A percentile compares a stretch with the other conserved stretches of the same genome.
These are phyloP conservation scores for Endotrypanum monterogeii DNA, from an alignment of 208 protist species.

Conservation along the genomic window DNA sequence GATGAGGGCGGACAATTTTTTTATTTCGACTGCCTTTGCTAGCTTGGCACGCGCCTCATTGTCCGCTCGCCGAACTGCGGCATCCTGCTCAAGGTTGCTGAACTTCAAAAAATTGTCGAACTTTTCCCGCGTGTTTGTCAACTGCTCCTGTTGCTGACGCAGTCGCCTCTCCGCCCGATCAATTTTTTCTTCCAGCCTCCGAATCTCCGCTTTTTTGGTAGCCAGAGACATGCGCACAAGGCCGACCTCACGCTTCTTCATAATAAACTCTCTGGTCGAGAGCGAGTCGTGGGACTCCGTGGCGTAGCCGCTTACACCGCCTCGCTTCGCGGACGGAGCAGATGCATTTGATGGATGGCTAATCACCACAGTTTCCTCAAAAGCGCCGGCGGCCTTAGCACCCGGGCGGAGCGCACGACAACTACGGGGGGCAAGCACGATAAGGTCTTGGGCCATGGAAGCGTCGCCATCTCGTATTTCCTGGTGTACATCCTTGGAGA, in stretches of 20 bases:
- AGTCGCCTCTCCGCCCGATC: constrained; percentile 90
- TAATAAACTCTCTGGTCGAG: constrained; percentile 89
- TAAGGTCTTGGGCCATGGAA: constrained; percentile 58
- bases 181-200: constrained; percentile 93
- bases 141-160: constrained; percentile 92
- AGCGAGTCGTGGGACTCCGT: constrained; percentile 21
- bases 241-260: constrained; percentile 95
- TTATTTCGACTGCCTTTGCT: constrained; percentile 95
- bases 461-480: constrained; percentile 70
- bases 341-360: neutral
- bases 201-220: constrained; percentile 93
- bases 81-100: constrained; percentile 95
- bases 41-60: constrained; percentile 90
- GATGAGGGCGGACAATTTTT: constrained; percentile 94
- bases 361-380: neutral
- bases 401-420: constrained; percentile 8
- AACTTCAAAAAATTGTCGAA: constrained; percentile 96
- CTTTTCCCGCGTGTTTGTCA: constrained; percentile 91
- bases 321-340: neutral
- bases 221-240: constrained; percentile 95
- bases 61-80: constrained; percentile 94
- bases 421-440: constrained; percentile 36
- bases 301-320: constrained; percentile 9
- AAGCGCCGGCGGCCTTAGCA: neutral
- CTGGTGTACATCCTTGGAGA: constrained; percentile 53